Evolutionary conservation across 805 yeast species (phyloP).

Genomic region (Ogataea nakhonphanomensis): DNA sequence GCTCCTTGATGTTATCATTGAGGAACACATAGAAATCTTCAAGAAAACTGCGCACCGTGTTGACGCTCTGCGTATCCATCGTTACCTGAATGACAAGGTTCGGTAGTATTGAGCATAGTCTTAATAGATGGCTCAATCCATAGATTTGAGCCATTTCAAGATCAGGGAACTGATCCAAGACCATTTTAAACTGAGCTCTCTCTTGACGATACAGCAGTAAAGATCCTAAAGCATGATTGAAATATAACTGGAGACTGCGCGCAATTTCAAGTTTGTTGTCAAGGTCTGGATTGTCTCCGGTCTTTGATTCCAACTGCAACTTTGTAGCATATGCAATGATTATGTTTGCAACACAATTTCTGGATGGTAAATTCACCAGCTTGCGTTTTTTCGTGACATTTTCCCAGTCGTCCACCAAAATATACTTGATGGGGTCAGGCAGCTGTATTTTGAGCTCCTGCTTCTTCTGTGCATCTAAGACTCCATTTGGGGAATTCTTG

Average conservation of each 20-base stretch:
- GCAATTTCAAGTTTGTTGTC: slow-evolving; percentile 66
- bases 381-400: slow-evolving; percentile 75
- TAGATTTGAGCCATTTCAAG: slow-evolving; percentile 45
- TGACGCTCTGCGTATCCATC: slow-evolving; percentile 74
- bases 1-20: slow-evolving; percentile 37
- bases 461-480: slow-evolving; percentile 2
- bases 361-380: slow-evolving; percentile 61
- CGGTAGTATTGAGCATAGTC: slow-evolving; percentile 77
- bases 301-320: slow-evolving; percentile 21
- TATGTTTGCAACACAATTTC: slow-evolving; percentile 49
- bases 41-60: slow-evolving; percentile 50
- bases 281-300: slow-evolving; percentile 39
- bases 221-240: slow-evolving; percentile 68
- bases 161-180: slow-evolving; percentile 32
- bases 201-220: slow-evolving; percentile 73
- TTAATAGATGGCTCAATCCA: slow-evolving; percentile 77
- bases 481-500: slow-evolving; percentile 2
- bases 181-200: slow-evolving; percentile 63
- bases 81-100: slow-evolving; percentile 74
- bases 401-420: slow-evolving; percentile 93
- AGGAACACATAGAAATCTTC: slow-evolving; percentile 54
- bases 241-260: slow-evolving; percentile 66
- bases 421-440: slow-evolving; percentile 63
- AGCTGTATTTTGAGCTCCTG: slow-evolving; percentile 53
- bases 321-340: slow-evolving; percentile 44